Percentiles rank a stretch among this genome's conserved stretches.
Conservation (phyloP, 2,329 filamentous ascomycete genomes). For the Leptographium radiaticola region DNA sequence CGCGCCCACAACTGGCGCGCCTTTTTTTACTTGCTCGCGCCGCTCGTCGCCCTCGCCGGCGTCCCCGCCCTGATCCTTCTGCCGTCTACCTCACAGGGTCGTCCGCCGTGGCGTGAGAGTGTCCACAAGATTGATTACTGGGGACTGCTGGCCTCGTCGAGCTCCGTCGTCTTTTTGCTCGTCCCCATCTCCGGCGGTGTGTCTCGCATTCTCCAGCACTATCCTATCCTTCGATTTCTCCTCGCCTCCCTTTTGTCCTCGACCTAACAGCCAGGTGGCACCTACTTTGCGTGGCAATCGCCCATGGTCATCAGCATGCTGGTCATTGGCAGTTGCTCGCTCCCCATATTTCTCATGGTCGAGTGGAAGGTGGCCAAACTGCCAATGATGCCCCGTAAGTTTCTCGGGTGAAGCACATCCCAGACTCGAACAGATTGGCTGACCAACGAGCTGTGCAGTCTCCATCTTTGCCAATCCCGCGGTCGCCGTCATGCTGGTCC, state of each 20-base stretch:
- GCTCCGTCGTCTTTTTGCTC: constrained; percentile 45
- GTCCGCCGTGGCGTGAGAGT: constrained; percentile 33
- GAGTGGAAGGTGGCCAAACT: constrained; percentile 8
- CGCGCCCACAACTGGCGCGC: not conserved
- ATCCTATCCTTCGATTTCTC: too few relatives aligned
- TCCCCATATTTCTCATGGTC: not conserved
- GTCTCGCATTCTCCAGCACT: too few relatives aligned
- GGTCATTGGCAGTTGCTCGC: not conserved
- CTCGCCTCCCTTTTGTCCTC: too few relatives aligned
- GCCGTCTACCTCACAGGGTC: constrained; percentile 25
- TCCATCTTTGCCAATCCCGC: constrained; percentile 6
- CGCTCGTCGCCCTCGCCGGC: constrained; percentile 14
- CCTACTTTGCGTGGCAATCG: constrained; percentile 41
- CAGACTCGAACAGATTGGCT: not conserved
- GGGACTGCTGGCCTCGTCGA: constrained; percentile 39
- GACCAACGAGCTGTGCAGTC: constrained; percentile 1
- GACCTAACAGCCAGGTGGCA: constrained; percentile 19
- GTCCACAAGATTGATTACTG: constrained; percentile 44
- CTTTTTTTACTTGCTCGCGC: not conserved
- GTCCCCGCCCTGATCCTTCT: constrained; percentile 31
- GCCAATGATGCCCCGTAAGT: constrained; percentile 9
- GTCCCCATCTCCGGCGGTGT: constrained; percentile 44
- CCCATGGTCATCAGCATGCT: constrained; percentile 47
- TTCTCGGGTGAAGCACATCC: too few relatives aligned
- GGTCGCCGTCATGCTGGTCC: constrained; percentile 4